Percentiles rank a stretch among this genome's conserved stretches.
Evolutionary conservation across 441 rosid genomes (phyloP).

Genomic region (Eutrema salsugineum): DNA sequence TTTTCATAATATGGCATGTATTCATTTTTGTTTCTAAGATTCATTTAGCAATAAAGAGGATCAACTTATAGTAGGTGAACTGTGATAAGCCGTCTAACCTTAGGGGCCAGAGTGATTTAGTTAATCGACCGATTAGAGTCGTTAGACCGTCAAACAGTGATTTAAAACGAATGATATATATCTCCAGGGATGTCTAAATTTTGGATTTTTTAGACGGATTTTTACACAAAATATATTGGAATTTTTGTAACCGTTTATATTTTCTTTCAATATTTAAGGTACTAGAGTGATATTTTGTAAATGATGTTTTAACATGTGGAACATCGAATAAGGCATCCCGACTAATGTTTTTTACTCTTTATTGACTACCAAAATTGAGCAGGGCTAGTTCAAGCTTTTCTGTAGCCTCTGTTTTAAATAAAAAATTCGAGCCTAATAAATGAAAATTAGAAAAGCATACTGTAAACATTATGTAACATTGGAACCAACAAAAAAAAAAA

Average conservation of each 20-base stretch:
- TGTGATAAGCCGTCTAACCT: background rate
- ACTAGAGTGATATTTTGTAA: no score
- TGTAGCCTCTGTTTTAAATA: no score
- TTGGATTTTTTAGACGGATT: background rate
- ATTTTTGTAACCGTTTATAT: background rate
- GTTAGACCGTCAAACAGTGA: background rate
- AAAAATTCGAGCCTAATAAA: no score
- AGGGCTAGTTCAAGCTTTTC: background rate
- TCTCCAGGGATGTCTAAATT: background rate
- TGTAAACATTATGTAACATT: background rate
- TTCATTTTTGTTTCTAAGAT: background rate
- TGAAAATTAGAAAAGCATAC: no score
- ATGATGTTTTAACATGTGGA: no score
- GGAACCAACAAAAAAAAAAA: no score
- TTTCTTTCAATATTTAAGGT: no score
- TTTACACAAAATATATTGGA: background rate
- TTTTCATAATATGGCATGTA: background rate
- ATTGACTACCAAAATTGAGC: background rate
- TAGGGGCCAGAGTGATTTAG: background rate
- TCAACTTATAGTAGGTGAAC: background rate
- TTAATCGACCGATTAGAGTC: background rate
- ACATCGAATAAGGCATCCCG: no score
- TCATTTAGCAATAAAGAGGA: background rate
- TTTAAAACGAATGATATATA: background rate
- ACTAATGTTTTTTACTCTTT: no score